A percentile compares a stretch with the other conserved stretches of the same genome.
Conservation (phyloP, 805 yeast species). For the Zygotorulaspora chibaensis region DNA sequence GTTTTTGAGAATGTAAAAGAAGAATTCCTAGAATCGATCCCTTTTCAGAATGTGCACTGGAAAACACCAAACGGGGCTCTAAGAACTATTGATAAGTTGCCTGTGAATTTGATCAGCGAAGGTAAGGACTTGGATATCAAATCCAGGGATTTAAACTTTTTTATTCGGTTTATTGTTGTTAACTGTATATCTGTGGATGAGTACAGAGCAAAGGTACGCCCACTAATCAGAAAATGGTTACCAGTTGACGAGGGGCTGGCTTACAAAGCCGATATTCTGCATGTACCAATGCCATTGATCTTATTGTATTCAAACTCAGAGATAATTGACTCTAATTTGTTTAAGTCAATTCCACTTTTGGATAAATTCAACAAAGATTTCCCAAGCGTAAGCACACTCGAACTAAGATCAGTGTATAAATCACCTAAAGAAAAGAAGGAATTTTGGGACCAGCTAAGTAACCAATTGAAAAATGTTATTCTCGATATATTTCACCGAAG, state of each 20-base stretch:
- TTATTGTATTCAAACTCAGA: slow-evolving; percentile 31
- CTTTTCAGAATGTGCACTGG: slow-evolving; percentile 34
- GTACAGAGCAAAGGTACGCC: slow-evolving; percentile 76
- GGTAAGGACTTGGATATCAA: slow-evolving; percentile 6
- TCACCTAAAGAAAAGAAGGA: slow-evolving; percentile 30
- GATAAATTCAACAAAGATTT: slow-evolving; percentile 35
- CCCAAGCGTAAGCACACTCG: slow-evolving; percentile 28
- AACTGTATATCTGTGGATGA: slow-evolving; percentile 63
- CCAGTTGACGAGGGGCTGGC: slow-evolving; percentile 17
- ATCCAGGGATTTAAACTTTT: slow-evolving; percentile 36
- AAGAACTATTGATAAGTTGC: slow-evolving; percentile 23
- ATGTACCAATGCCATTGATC: slow-evolving; percentile 20
- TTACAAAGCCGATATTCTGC: not conserved
- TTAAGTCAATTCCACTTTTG: slow-evolving; percentile 30
- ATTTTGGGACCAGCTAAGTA: slow-evolving; percentile 29
- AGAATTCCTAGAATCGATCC: slow-evolving; percentile 30
- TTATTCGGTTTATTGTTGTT: slow-evolving; percentile 65
- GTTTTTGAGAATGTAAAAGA: slow-evolving; percentile 28
- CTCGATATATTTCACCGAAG: slow-evolving; percentile 29
- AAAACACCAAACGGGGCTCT: slow-evolving; percentile 26
- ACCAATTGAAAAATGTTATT: slow-evolving; percentile 21
- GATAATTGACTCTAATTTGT: slow-evolving; percentile 30
- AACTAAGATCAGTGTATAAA: slow-evolving; percentile 33
- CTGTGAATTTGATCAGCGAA: slow-evolving; percentile 24
- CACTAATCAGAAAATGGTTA: slow-evolving; percentile 79